Base-by-base conservation (phyloP, 306 rosid genomes). In the Echinosophora koreensis region DNA sequence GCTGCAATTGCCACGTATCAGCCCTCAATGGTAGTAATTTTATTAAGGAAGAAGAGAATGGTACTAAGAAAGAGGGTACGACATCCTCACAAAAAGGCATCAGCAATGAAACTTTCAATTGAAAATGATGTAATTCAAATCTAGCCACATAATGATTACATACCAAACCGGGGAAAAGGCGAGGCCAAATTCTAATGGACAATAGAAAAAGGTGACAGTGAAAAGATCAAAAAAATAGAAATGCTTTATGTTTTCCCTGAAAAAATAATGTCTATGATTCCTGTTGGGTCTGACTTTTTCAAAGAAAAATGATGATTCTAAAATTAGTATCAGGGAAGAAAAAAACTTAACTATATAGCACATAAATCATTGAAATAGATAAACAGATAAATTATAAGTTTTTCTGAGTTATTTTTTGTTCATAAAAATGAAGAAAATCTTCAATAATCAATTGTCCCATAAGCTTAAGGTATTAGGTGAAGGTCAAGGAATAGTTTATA, bases 341-440 rank as follows among this genome's bases (percentile, higher is more conserved):
- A 67, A 69, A n/a, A 55, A n/a, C 22, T 5, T 32, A 3, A 32
- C 11, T 42, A 14, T 32, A 22, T 47, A 59, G 59, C 0, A 27
- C 22, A 38, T 47, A 49, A 17, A 35, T n/a, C 35, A 74, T 35
- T 12, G 37, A 34, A 62, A 49, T 34, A 16, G n/a, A 16, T 61
- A 62, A 27, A 61, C n/a, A 11, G 39, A 16, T 34, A 15, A 47
- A 62, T 38, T 34, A 62, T 3, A 39, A 30, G 32, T 32, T 75
- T 50, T 77, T 59, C 41, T 67, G 39, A 41, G 41, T 55, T 55
- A 42, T 5, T 13, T 8, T 16, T 50, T 9, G 55, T 62, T 47
- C 27, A 47, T 57, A 13, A 61, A 80, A 64, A 39, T 9, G 50
- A 84, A 64, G 44, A 71, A 59, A 35, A 49, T 2, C 6, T 17